Percentiles rank a stretch among this genome's conserved stretches.
phyloP scores from a whole-genome alignment of 345 rosid species.

The Hirschfeldia incana region DNA sequence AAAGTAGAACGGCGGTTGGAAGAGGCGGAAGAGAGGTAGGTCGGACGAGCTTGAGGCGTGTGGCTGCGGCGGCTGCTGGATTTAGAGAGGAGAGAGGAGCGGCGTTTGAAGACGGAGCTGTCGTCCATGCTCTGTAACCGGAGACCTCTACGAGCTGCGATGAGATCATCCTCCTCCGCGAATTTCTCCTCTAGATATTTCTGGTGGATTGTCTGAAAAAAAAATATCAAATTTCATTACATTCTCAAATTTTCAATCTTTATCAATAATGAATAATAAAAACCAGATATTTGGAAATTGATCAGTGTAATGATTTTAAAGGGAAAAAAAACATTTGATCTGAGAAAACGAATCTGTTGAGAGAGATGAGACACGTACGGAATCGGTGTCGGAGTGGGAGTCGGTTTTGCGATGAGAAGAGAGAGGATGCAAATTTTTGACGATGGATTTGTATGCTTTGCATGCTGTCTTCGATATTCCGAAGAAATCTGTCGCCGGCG shows the following conservation, averaged over 20 bases:
- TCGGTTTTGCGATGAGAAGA: constrained; percentile 47
- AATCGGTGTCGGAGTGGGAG: constrained; percentile 37
- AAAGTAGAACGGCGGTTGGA: constrained; percentile 27
- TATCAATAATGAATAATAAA: background rate
- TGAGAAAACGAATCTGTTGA: background rate
- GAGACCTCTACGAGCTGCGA: constrained; percentile 40
- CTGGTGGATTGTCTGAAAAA: constrained; percentile 3
- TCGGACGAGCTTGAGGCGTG: constrained; percentile 50
- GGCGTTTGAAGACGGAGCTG: constrained; percentile 41
- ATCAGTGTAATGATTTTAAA: background rate
- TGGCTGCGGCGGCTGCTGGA: constrained; percentile 47
- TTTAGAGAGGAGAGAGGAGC: constrained; percentile 38
- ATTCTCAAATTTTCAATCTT: background rate
- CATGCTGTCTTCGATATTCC: constrained; percentile 45
- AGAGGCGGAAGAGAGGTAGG: constrained; percentile 40
- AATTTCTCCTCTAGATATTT: constrained; percentile 36
- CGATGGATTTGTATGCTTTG: constrained; percentile 64
- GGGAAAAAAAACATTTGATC: background rate
- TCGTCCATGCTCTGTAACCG: constrained; percentile 51
- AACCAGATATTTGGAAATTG: background rate
- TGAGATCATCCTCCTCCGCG: constrained; percentile 34
- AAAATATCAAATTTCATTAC: background rate
- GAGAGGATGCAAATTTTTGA: constrained; percentile 48
- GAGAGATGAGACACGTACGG: constrained; percentile 4
- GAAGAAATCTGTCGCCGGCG: constrained; percentile 47